Conservation (phyloP, 2,329 filamentous ascomycete genomes). For the Fusarium caatingaense region DNA sequence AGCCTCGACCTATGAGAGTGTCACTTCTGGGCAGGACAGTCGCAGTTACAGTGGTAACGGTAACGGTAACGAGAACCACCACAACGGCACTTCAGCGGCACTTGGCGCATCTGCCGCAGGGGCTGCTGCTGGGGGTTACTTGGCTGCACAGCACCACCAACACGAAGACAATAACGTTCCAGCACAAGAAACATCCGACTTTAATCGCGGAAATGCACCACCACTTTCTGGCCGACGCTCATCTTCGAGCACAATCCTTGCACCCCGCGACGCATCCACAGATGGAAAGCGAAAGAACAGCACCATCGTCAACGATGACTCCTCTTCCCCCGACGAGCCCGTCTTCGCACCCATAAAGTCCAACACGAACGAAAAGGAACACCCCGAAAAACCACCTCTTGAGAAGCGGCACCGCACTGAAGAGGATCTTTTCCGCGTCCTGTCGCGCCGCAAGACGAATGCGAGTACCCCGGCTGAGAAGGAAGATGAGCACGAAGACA, state of each 20-base stretch:
- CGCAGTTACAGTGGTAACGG: neutral
- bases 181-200: neutral
- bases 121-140: neutral
- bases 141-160: neutral
- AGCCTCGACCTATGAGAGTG: constrained; percentile 3
- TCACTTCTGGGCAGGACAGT: neutral
- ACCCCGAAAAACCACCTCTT: constrained; percentile 29
- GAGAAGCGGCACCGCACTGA: constrained; percentile 53
- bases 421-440: constrained; percentile 62
- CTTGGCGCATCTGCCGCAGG: constrained; percentile 12
- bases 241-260: constrained; percentile 26
- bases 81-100: constrained; percentile 2
- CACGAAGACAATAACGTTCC: neutral
- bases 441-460: constrained; percentile 62
- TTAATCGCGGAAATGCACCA: neutral
- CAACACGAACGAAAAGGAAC: constrained; percentile 14
- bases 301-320: neutral
- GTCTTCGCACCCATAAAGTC: constrained; percentile 48
- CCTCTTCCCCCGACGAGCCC: constrained; percentile 13
- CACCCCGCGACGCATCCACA: neutral
- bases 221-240: constrained; percentile 1
- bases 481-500: constrained; percentile 51
- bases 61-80: neutral
- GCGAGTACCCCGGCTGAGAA: constrained; percentile 50
- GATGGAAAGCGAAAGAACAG: constrained; percentile 10